Evolutionary conservation across 345 rosid genomes (phyloP).

Genomic region (Lagerstroemia speciosa): DNA sequence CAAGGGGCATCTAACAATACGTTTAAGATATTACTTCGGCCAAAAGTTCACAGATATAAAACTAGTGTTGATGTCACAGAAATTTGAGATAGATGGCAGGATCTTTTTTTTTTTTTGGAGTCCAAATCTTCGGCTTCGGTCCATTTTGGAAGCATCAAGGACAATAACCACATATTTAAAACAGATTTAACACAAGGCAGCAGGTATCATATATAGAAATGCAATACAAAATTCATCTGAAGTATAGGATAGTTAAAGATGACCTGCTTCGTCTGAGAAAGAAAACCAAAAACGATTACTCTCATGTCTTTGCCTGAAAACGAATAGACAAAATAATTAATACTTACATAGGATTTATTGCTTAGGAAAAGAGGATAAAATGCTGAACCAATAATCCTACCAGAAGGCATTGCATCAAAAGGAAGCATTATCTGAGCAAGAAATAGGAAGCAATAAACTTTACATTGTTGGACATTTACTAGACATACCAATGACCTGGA

Average conservation of each 20-base stretch:
- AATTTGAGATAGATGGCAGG: neutral
- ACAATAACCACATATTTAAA: neutral
- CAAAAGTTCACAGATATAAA: neutral
- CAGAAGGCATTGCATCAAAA: neutral
- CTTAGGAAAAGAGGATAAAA: neutral
- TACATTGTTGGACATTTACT: neutral
- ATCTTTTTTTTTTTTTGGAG: neutral
- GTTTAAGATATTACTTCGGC: neutral
- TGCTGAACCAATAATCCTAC: neutral
- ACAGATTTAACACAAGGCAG: neutral
- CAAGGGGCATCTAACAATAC: neutral
- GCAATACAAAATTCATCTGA: neutral
- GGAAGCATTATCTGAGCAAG: neutral
- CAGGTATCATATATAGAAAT: neutral
- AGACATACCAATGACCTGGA: slow-evolving; percentile 79
- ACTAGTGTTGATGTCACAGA: neutral
- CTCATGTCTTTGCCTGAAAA: slow-evolving; percentile 94
- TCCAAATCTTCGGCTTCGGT: neutral
- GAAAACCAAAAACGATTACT: slow-evolving; percentile 85
- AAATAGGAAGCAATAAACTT: neutral
- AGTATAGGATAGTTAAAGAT: slow-evolving; percentile 4
- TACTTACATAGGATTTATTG: neutral
- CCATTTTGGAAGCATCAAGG: neutral
- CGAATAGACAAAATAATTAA: neutral
- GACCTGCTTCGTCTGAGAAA: slow-evolving; percentile 83